A percentile compares a stretch with the other conserved stretches of the same genome.
phyloP scores from a whole-genome alignment of 1,284 basidiomycete genomes.

The Trichosporon asahii region DNA sequence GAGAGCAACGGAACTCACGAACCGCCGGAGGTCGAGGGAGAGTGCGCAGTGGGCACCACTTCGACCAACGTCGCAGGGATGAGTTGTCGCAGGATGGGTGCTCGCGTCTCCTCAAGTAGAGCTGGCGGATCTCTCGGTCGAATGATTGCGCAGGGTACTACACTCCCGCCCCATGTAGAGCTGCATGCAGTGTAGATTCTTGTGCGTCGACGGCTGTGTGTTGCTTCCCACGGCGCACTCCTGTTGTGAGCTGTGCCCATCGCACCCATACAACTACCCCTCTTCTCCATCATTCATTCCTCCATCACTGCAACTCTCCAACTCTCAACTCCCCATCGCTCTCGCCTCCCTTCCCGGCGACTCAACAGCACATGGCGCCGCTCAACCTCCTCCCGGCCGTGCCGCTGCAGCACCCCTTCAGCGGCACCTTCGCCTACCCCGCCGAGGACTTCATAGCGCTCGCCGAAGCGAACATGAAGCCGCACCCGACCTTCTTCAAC shows the following conservation, averaged over 20 bases:
- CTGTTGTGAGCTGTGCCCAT: background rate
- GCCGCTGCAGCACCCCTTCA: constrained; percentile 2
- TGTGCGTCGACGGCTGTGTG: background rate
- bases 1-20: background rate
- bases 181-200: background rate
- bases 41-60: background rate
- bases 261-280: background rate
- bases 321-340: background rate
- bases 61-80: no score
- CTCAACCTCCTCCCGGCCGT: background rate
- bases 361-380: background rate
- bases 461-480: constrained; percentile 7
- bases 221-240: background rate
- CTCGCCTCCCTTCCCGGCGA: background rate
- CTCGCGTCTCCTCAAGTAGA: no score
- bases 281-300: no score
- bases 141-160: no score
- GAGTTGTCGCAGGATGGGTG: no score
- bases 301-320: background rate
- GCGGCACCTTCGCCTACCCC: background rate
- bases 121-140: no score
- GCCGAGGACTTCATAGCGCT: constrained; percentile 1
- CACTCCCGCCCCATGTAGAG: background rate
- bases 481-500: constrained; percentile 6
- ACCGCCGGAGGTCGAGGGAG: background rate